Percentiles rank a stretch among this genome's conserved stretches.
phyloP scores from a whole-genome alignment of 1,284 basidiomycete genomes.

The Ustilago sp. region DNA sequence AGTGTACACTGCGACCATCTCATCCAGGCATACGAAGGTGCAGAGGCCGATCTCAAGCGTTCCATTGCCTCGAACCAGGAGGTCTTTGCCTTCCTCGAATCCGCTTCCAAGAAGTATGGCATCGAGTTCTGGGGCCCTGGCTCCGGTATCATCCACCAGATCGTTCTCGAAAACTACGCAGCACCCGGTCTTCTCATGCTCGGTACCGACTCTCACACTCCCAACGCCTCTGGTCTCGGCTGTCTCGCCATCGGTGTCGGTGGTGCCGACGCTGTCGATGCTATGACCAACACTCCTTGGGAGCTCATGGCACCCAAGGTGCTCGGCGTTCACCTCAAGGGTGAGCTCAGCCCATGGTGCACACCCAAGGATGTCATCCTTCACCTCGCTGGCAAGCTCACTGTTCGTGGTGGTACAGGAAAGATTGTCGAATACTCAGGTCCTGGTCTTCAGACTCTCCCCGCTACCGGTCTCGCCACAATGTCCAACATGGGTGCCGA shows the following conservation, averaged over 20 bases:
- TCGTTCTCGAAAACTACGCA: slow-evolving; percentile 95
- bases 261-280: slow-evolving; percentile 98
- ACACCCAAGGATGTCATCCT: slow-evolving; percentile 97
- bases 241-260: slow-evolving; percentile 98
- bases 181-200: slow-evolving; percentile 77
- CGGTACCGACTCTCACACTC: slow-evolving; percentile 91
- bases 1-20: slow-evolving; percentile 92
- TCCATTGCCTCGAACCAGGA: slow-evolving; percentile 92
- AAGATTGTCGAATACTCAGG: slow-evolving; percentile 98
- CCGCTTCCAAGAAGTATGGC: slow-evolving; percentile 92
- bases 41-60: slow-evolving; percentile 82
- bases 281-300: slow-evolving; percentile 98
- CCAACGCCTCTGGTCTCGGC: slow-evolving; percentile 97
- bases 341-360: slow-evolving; percentile 88
- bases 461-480: slow-evolving; percentile 94
- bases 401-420: slow-evolving; percentile 96
- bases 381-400: slow-evolving; percentile 91
- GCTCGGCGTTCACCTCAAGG: slow-evolving; percentile 84
- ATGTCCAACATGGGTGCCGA: slow-evolving; percentile 99
- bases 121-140: slow-evolving; percentile 90
- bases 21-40: slow-evolving; percentile 76
- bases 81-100: slow-evolving; percentile 97
- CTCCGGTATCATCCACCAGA: slow-evolving; percentile 88
- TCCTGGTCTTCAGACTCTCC: slow-evolving; percentile 88
- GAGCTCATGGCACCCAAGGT: slow-evolving; percentile 94